phyloP scores from a whole-genome alignment of 768 basidiomycete genomes.

The Rhodotorula taiwanensis region DNA sequence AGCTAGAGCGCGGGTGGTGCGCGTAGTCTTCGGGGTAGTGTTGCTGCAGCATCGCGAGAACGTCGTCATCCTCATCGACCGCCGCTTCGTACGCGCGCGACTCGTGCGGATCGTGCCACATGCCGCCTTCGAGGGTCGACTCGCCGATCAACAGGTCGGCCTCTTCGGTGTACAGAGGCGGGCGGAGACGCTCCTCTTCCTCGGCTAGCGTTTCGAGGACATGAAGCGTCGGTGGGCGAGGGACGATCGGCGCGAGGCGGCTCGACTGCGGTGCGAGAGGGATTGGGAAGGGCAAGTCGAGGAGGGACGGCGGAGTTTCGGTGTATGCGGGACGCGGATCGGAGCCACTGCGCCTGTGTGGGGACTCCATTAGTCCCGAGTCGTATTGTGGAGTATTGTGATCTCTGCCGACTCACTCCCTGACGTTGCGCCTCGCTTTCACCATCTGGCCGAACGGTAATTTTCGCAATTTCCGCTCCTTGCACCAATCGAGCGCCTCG shows the following conservation, averaged over 20 bases:
- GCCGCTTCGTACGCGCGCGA: not conserved
- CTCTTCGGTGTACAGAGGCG: slow-evolving; percentile 14
- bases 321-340: slow-evolving; percentile 10
- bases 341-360: not conserved
- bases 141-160: slow-evolving; percentile 9
- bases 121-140: slow-evolving; percentile 10
- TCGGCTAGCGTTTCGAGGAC: not conserved
- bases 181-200: not conserved
- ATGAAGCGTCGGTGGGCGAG: slow-evolving; percentile 19
- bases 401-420: slow-evolving; percentile 1
- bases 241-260: slow-evolving; percentile 13
- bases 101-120: not conserved
- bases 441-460: slow-evolving; percentile 2
- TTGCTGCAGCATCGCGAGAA: not conserved
- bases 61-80: not conserved
- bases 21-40: too few species aligned
- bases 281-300: slow-evolving; percentile 25
- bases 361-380: not conserved
- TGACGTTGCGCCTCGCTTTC: not conserved
- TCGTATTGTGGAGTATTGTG: too few species aligned
- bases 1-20: not conserved
- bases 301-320: slow-evolving; percentile 11
- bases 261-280: slow-evolving; percentile 15
- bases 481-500: slow-evolving; percentile 12
- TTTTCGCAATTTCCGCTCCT: not conserved